Base-by-base conservation (phyloP, 176 grass and related monocot species). In the Chloris gayana region DNA sequence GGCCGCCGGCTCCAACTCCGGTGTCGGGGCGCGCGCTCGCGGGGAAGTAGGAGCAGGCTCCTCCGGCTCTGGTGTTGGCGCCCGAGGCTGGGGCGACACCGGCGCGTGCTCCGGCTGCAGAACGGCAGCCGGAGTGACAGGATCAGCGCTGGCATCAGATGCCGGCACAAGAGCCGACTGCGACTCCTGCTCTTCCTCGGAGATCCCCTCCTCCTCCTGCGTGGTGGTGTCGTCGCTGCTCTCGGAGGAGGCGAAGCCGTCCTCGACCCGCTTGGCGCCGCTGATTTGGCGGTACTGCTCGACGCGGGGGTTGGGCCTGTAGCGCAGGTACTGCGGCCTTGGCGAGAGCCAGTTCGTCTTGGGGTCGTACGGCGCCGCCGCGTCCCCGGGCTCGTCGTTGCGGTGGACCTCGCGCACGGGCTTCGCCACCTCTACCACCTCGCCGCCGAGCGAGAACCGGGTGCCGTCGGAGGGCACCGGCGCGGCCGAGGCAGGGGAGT, bases 301-400 rank as follows among this genome's bases (percentile, higher is more conserved):
- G 71, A 90, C 44, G 61, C 72, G 88, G n/a, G 84, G 90, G 47
- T 91, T 98, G 7, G 92, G 90, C 51, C 73, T 93, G 79, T 98
- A 98, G 65, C 87, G 90, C 33, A 98, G 89, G 78, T 85, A 98
- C 41, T 64, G 90, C n/a, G 96, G 96, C 74, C 96, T 82, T 39
- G 96, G 96, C 45, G 96, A 95, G 24, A 94, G 88, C 57, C 89
- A 98, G 72, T 98, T 98, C 9, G 86, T 94, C 83, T 88, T 89
- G 75, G 96, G 96, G 37, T 98, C 88, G 64, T 98, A 98, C 32
- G 93, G 84, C 14, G 74, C 89, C 57, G 85, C 80, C 25, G 51
- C 68, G 61, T 73, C 86, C 26, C 65, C 65, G 5, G 26, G 5
- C 12, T 11, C n/a, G 34, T 37, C 69, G 39, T 73, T 70, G 26